A percentile compares a stretch with the other conserved stretches of the same genome.
These are phyloP conservation scores for Saccharomycopsis synnaedendra DNA, from an alignment of 805 yeast species.

Conservation along the genomic window DNA sequence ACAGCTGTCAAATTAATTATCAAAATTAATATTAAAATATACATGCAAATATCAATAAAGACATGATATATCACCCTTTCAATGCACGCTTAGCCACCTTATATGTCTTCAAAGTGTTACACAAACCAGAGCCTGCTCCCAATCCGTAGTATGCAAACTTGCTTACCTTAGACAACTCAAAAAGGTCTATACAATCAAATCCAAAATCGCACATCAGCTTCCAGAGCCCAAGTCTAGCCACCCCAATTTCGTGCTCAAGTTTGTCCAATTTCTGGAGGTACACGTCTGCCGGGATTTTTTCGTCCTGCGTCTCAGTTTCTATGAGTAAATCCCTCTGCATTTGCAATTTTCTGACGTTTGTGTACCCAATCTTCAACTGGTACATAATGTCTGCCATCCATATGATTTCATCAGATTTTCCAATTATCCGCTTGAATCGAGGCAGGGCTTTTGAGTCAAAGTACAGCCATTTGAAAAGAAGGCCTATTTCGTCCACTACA, in stretches of 20 bases:
- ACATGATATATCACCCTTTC: not conserved
- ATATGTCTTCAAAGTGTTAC: slow-evolving; percentile 7
- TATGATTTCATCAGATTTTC: slow-evolving; percentile 9
- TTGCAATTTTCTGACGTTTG: not conserved
- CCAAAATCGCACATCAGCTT: slow-evolving; percentile 12
- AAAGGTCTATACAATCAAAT: slow-evolving; percentile 15
- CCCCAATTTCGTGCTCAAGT: not conserved
- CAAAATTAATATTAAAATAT: too few species aligned
- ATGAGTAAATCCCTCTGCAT: not conserved
- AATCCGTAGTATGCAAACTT: slow-evolving; percentile 7
- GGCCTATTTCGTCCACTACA: slow-evolving; percentile 15
- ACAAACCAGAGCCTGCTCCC: slow-evolving; percentile 13
- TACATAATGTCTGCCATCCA: slow-evolving; percentile 16
- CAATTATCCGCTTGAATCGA: slow-evolving; percentile 3
- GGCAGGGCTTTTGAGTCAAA: slow-evolving; percentile 5
- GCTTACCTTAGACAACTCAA: slow-evolving; percentile 1
- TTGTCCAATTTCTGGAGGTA: slow-evolving; percentile 3
- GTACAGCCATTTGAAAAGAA: slow-evolving; percentile 12
- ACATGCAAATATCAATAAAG: too few species aligned
- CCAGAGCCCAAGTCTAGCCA: slow-evolving; percentile 1
- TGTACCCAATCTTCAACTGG: slow-evolving; percentile 4
- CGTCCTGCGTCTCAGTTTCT: not conserved
- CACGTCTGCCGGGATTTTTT: not conserved
- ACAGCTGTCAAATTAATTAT: too few species aligned
- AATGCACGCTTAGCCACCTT: slow-evolving; percentile 2